Conservation (phyloP, 2,329 filamentous ascomycete species). For the Pezicula radicicola region DNA sequence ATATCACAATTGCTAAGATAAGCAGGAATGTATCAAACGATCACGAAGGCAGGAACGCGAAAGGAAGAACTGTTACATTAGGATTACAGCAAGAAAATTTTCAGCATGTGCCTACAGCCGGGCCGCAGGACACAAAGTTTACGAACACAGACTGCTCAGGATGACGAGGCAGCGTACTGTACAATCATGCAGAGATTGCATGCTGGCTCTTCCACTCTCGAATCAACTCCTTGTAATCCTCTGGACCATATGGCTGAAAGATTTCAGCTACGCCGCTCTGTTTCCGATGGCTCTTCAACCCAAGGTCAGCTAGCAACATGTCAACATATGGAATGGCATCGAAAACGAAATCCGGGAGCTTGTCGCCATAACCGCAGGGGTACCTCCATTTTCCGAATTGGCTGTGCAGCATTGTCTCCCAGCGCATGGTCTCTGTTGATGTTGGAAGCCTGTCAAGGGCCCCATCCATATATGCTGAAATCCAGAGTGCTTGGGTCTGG, state of each 20-base stretch:
- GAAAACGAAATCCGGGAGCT: slow-evolving; percentile 69
- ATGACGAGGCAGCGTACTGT: too few species aligned
- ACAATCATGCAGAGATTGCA: too few species aligned
- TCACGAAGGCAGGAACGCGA: too few species aligned
- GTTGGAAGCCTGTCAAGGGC: slow-evolving; percentile 33
- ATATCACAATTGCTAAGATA: too few species aligned
- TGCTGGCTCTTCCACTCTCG: slow-evolving; percentile 33
- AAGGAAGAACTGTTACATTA: too few species aligned
- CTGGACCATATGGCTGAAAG: slow-evolving; percentile 40
- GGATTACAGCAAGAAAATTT: too few species aligned
- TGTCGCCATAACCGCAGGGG: slow-evolving; percentile 60
- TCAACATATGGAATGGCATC: slow-evolving; percentile 74
- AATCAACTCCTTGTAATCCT: slow-evolving; percentile 42
- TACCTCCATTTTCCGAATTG: slow-evolving; percentile 71
- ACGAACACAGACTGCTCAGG: too few species aligned
- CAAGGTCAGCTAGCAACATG: slow-evolving; percentile 63
- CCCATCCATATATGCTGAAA: slow-evolving; percentile 60
- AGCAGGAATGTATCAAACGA: too few species aligned
- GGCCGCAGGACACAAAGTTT: too few species aligned
- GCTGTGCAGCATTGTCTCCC: slow-evolving; percentile 60
- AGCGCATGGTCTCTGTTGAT: slow-evolving; percentile 36
- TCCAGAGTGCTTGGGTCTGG: slow-evolving; percentile 56
- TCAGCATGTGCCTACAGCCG: too few species aligned
- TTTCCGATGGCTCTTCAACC: slow-evolving; percentile 55
- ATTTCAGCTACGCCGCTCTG: slow-evolving; percentile 37